Conservation (phyloP, 2,329 filamentous ascomycete species). For the Aspergillus sergii region DNA sequence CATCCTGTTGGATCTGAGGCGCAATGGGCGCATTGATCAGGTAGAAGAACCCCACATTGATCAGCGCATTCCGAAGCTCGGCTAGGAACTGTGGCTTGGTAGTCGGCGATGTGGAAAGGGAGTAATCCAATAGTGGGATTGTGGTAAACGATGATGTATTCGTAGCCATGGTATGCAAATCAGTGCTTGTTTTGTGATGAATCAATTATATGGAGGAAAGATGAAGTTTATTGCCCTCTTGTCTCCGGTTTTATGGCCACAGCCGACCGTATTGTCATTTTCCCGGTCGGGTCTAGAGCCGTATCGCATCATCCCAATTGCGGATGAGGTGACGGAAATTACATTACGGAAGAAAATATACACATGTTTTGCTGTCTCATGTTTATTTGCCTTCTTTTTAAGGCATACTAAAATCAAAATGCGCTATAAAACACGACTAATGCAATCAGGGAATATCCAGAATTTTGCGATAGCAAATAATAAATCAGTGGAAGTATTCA, state of each 20-base stretch:
- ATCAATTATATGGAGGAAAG: neutral
- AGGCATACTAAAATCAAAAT: neutral
- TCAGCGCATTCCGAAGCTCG: slow-evolving; percentile 33
- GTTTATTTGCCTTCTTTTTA: neutral
- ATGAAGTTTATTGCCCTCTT: neutral
- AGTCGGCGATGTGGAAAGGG: slow-evolving; percentile 19
- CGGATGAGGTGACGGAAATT: neutral
- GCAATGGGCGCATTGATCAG: slow-evolving; percentile 33
- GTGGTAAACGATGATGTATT: slow-evolving; percentile 34
- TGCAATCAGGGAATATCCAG: neutral
- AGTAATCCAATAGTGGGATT: slow-evolving; percentile 36
- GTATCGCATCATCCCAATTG: neutral
- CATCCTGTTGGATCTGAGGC: slow-evolving; percentile 22
- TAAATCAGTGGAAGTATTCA: neutral
- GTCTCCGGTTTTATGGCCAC: neutral
- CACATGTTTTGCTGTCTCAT: too few relatives aligned
- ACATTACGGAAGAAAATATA: too few relatives aligned
- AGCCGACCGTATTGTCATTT: neutral
- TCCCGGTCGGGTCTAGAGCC: neutral
- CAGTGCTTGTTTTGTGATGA: neutral
- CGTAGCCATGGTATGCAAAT: neutral
- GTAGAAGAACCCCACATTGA: slow-evolving; percentile 42
- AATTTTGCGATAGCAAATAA: neutral
- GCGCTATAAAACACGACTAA: neutral
- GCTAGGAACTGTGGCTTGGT: slow-evolving; percentile 31